A percentile compares a stretch with the other conserved stretches of the same genome.
Evolutionary conservation across 306 rosid genomes (phyloP).

Genomic region (Abrus precatorius): DNA sequence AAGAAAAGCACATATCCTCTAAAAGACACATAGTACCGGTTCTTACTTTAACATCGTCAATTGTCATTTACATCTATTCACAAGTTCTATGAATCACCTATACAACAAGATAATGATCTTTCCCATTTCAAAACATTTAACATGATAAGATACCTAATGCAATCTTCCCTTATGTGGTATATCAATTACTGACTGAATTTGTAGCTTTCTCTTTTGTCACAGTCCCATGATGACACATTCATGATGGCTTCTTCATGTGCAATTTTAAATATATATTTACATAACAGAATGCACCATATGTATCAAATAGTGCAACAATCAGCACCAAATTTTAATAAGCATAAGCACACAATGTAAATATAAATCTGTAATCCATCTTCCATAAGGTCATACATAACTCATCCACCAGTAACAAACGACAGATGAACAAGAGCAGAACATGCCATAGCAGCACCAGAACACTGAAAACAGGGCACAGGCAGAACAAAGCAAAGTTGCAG

Average conservation of each 20-base stretch:
- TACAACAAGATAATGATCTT: neutral
- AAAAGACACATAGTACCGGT: too few species aligned
- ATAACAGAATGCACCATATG: neutral
- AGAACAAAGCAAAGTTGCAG: too few species aligned
- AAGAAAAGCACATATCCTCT: neutral
- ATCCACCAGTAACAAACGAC: too few species aligned
- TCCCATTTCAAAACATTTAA: neutral
- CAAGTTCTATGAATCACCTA: neutral
- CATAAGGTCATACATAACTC: too few species aligned
- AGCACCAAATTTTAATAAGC: neutral
- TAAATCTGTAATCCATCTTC: too few species aligned
- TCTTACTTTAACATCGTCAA: neutral
- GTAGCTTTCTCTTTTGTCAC: neutral
- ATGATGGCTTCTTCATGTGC: neutral
- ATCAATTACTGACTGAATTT: neutral
- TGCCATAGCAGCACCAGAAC: too few species aligned
- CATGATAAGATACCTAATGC: constrained; percentile 3
- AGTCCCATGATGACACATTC: neutral
- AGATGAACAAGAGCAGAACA: too few species aligned
- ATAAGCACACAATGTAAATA: neutral
- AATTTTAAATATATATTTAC: neutral
- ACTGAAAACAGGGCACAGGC: too few species aligned
- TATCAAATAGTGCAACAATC: constrained; percentile 4
- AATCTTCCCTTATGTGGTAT: neutral
- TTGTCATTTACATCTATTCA: neutral